phyloP scores from a whole-genome alignment of 148 eudicot genomes.

The Camellia sinensis region DNA sequence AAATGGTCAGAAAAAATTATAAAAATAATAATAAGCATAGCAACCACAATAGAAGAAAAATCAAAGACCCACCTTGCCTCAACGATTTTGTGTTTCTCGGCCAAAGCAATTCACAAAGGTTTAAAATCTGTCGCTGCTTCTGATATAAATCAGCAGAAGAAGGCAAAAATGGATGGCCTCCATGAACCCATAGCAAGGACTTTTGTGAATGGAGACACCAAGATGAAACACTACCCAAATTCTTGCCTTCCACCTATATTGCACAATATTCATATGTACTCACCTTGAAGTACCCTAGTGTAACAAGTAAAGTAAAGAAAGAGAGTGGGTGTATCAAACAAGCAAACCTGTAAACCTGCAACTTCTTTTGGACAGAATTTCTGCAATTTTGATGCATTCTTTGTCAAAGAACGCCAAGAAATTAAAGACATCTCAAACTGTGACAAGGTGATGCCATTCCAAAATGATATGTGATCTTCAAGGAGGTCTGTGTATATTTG shows the following conservation, averaged over 20 bases:
- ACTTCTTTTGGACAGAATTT: constrained; percentile 53
- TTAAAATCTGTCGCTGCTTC: constrained; percentile 54
- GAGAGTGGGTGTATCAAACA: background rate
- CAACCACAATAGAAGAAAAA: background rate
- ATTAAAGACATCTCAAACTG: constrained; percentile 41
- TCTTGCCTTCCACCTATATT: constrained; percentile 43
- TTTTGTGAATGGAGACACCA: constrained; percentile 55
- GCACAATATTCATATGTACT: background rate
- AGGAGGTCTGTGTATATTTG: constrained; percentile 50
- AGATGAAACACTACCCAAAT: constrained; percentile 30
- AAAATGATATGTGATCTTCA: constrained; percentile 67
- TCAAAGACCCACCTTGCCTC: constrained; percentile 37
- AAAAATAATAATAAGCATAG: background rate
- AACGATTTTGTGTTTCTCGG: constrained; percentile 33
- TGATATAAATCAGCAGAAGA: constrained; percentile 56
- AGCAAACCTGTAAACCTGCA: constrained; percentile 52
- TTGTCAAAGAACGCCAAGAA: constrained; percentile 67
- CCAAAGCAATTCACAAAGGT: constrained; percentile 55
- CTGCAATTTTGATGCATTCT: constrained; percentile 49
- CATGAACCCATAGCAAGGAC: constrained; percentile 84
- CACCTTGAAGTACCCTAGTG: background rate
- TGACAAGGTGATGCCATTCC: constrained; percentile 51
- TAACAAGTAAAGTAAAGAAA: background rate
- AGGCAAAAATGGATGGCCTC: constrained; percentile 87
- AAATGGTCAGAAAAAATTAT: background rate